Percentiles rank a stretch among this genome's conserved stretches.
Evolutionary conservation across 768 basidiomycete species (phyloP).

Genomic region (Kwoniella dejecticola): DNA sequence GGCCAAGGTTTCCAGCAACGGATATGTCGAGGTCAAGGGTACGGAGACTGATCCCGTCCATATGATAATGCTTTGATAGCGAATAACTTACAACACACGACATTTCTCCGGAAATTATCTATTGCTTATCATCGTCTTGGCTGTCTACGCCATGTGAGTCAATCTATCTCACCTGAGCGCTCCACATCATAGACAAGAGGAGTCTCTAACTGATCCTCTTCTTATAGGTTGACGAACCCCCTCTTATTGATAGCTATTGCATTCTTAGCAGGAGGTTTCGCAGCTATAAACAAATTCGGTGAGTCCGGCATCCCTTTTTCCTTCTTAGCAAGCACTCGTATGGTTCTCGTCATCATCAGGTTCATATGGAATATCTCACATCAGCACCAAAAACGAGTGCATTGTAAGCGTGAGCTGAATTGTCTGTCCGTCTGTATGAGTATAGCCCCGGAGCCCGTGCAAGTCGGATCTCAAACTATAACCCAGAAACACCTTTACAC

Average conservation of each 20-base stretch:
- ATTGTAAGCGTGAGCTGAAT: too few relatives aligned
- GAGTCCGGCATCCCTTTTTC: slow-evolving; percentile 55
- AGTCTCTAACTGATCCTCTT: slow-evolving; percentile 11
- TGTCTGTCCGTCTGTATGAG: too few relatives aligned
- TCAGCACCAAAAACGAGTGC: too few relatives aligned
- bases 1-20: too few relatives aligned
- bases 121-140: slow-evolving; percentile 82
- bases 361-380: neutral
- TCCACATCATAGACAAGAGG: too few relatives aligned
- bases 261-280: slow-evolving; percentile 88
- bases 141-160: slow-evolving; percentile 77
- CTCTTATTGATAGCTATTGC: slow-evolving; percentile 74
- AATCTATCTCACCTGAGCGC: too few relatives aligned
- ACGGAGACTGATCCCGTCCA: neutral
- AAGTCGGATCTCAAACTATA: slow-evolving; percentile 75
- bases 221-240: slow-evolving; percentile 72
- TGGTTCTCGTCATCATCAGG: too few relatives aligned
- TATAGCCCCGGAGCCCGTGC: slow-evolving; percentile 77
- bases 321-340: too few relatives aligned
- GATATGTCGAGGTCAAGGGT: too few relatives aligned
- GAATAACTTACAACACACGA: slow-evolving; percentile 87
- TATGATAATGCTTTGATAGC: slow-evolving; percentile 57
- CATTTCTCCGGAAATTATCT: slow-evolving; percentile 76
- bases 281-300: slow-evolving; percentile 90
- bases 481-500: slow-evolving; percentile 89